A percentile compares a stretch with the other conserved stretches of the same genome.
Evolutionary conservation across 2,329 filamentous ascomycete species (phyloP).

Genomic region (Polytolypa hystricis): DNA sequence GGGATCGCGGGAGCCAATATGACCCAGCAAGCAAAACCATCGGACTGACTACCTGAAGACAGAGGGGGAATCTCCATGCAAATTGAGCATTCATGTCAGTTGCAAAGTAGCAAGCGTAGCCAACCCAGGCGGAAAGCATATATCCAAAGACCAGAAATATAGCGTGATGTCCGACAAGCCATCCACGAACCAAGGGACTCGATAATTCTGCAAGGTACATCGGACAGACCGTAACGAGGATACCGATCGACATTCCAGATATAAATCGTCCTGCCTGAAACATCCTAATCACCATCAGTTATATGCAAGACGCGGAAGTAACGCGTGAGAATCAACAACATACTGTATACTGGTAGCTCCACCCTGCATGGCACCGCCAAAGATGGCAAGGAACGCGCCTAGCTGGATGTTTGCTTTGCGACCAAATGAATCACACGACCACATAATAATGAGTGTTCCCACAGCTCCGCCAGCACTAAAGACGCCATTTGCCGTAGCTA

Average conservation of each 20-base stretch:
- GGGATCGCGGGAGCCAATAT: conserved; percentile 36
- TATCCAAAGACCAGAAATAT: conserved; percentile 40
- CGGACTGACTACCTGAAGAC: conserved; percentile 31
- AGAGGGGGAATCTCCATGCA: conserved; percentile 37
- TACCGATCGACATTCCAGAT: conserved; percentile 32
- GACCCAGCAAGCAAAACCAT: conserved; percentile 31
- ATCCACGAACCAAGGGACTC: conserved; percentile 31
- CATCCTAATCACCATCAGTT: conserved; percentile 22
- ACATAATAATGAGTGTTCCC: conserved; percentile 40
- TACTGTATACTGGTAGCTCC: conserved; percentile 36
- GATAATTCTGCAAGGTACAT: conserved; percentile 38
- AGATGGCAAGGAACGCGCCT: conserved; percentile 32
- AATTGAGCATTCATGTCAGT: conserved; percentile 25
- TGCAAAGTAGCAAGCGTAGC: conserved; percentile 36
- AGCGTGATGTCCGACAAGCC: conserved; percentile 36
- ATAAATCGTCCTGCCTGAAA: conserved; percentile 36
- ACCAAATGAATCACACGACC: conserved; percentile 36
- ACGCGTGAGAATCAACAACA: conserved; percentile 5
- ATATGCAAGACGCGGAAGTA: neutral
- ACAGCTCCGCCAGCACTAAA: conserved; percentile 40
- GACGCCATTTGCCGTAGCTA: conserved; percentile 40
- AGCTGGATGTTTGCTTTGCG: conserved; percentile 38
- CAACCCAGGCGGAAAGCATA: conserved; percentile 35
- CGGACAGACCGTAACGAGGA: conserved; percentile 34
- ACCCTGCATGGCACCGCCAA: conserved; percentile 39